A percentile compares a stretch with the other conserved stretches of the same genome.
Evolutionary conservation across 345 rosid species (phyloP).

Genomic region (Euphorbia pulcherrima): DNA sequence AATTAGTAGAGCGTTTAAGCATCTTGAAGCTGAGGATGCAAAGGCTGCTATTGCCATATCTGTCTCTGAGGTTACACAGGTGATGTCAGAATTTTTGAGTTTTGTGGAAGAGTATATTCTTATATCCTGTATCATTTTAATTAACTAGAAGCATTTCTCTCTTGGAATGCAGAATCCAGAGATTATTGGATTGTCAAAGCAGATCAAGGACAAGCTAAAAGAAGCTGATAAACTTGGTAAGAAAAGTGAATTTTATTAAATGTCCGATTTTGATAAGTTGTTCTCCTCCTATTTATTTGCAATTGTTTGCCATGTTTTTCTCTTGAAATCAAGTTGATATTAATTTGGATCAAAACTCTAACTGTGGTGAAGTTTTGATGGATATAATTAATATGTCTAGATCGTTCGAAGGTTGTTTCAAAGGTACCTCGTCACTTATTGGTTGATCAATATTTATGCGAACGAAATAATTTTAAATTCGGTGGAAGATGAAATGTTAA

Average conservation of each 20-base stretch:
- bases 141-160: neutral
- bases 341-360: neutral
- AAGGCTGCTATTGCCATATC: slow-evolving; percentile 99
- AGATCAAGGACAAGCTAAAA: slow-evolving; percentile 87
- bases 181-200: slow-evolving; percentile 69
- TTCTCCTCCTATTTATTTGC: neutral
- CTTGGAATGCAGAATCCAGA: slow-evolving; percentile 62
- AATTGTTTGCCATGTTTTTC: neutral
- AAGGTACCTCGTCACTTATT: neutral
- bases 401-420: neutral
- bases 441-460: neutral
- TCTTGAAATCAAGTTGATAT: neutral
- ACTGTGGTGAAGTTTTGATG: neutral
- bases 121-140: neutral
- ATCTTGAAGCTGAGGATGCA: slow-evolving; percentile 99
- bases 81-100: slow-evolving; percentile 17
- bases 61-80: slow-evolving; percentile 96
- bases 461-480: too few species aligned
- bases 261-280: neutral
- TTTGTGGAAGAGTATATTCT: neutral
- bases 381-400: neutral
- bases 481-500: neutral
- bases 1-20: slow-evolving; percentile 91
- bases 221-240: slow-evolving; percentile 87
- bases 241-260: neutral